These are phyloP conservation scores for Zoysia pacifica DNA, from an alignment of 176 grass and related monocot genomes.

Conservation along the genomic window DNA sequence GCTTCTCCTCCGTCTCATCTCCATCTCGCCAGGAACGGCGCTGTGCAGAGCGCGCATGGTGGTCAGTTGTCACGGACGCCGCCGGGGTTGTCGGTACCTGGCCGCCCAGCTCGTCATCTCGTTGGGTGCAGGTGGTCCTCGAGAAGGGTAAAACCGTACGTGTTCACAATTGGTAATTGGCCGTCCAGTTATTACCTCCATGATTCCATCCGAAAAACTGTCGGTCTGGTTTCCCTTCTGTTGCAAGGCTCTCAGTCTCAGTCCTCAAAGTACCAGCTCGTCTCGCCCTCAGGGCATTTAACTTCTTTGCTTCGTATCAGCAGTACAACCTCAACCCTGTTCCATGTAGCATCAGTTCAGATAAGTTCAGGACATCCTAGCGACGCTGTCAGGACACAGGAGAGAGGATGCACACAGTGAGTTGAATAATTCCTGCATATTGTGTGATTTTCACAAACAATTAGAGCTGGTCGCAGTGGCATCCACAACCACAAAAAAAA, in stretches of 20 bases:
- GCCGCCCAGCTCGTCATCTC: neutral
- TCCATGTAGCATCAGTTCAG: neutral
- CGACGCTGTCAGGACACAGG: neutral
- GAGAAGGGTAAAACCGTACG: too few relatives aligned
- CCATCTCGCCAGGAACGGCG: conserved; percentile 11
- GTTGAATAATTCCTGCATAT: neutral
- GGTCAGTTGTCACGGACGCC: neutral
- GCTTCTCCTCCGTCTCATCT: conserved; percentile 1
- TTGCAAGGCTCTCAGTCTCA: neutral
- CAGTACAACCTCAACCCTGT: too few relatives aligned
- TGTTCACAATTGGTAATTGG: neutral
- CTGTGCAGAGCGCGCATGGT: neutral
- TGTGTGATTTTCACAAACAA: neutral
- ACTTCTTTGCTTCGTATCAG: too few relatives aligned
- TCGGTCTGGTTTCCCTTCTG: neutral
- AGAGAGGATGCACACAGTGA: neutral
- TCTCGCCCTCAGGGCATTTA: neutral
- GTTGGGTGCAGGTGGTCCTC: neutral
- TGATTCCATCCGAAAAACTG: neutral
- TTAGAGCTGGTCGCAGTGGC: neutral
- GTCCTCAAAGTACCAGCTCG: neutral
- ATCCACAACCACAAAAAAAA: too few relatives aligned
- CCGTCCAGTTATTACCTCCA: neutral
- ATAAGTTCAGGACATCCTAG: neutral
- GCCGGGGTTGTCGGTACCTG: neutral